Evolutionary conservation across 345 rosid species (phyloP), one percentile per base, ranked within the genome.

Genomic region (Isatis tinctoria): DNA sequence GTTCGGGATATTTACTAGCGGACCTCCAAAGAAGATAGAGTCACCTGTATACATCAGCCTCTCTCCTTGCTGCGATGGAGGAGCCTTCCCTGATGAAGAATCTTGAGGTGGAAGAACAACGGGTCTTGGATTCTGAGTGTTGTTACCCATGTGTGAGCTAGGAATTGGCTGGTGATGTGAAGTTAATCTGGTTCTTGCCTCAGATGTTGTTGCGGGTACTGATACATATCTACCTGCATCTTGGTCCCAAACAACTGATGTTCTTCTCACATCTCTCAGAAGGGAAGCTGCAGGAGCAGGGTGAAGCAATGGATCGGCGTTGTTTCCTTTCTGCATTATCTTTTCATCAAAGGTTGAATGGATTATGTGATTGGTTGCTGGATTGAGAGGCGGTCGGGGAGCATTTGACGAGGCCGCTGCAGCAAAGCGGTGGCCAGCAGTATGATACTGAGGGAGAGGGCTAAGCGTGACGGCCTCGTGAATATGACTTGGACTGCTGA

Each of bases 1-100:
- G 10, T 61, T 74, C 0, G 91, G 91, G 66, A 79, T 85, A 33
- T 86, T 87, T 75, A 90, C 81, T 33, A 90, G 87, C 9, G 99
- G 99, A 4, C 99, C 99, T 7, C 97, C 97, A 69, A 87, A 93
- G 92, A 95, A 95, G 74, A 95, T 92, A 5, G 97, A 90, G 68
- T 90, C 97, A 32, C 99, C 97, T 2, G 97, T 84, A 85, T 95
- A 95, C 72, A 73, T 81, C 65, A 92, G 85, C 70, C 84, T 89
- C 79, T 91, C 98, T 14, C 82, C 81, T 75, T 86, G 93, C 76
- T 80, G 88, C 14, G 17, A 88, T 74, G 44, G 89, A 80, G 83
- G 79, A 67, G 86, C 66, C 65, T 62, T 84, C 20, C 83, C 76
- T 40, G 81, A 78, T 28, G 92, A 82, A 20, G 87, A 79, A 70